Evolutionary conservation across 768 basidiomycete genomes (phyloP), one percentile per base, ranked within the genome.

Genomic region (Mycena indigotica): DNA sequence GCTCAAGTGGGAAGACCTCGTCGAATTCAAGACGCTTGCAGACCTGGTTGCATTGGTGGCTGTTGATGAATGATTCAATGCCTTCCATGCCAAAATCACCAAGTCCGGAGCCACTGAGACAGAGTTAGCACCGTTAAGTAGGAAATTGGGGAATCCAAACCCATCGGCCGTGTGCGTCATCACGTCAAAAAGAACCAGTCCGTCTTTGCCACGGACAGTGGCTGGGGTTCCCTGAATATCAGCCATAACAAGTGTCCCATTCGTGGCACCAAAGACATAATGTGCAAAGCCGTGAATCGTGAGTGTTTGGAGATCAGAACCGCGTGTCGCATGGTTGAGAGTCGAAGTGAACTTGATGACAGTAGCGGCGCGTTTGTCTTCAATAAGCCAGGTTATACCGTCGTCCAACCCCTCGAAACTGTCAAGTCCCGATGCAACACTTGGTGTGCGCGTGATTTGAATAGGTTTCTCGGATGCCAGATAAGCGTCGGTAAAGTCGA

Each of bases 91-190:
- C 52, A 16, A 39, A 41, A 44, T 53, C 52, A 3, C 52, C 52
- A n/a, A 44, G 24, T 16, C 52, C 52, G 10, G 23, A 26, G 26
- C 17, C 40, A 23, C 52, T 53, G 32, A 17, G 13, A 51, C 21
- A n/a, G 8, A 44, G 41, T 23, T 21, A 16, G 23, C 8, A n/a
- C 23, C 41, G 23, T 35, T 35, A 44, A 8, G 8, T 8, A 35
- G n/a, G 32, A 35, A 29, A 28, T 29, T 29, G 16, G 38, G 21
- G 12, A 16, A 52, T n/a, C 25, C 55, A 35, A 39, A 62, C 63
- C 63, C 63, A 15, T 51, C 35, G 16, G 15, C 16, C 16, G 62
- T 61, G 41, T 65, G 65, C 5, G 65, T 65, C 65, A 65, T 65
- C 3, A 55, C 50, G 46, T 63, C 64, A 26, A 65, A 65, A 3